Percentiles rank a stretch among this genome's conserved stretches.
Conservation (phyloP, 2,329 filamentous ascomycete species). For the Bipolaris zeicola region DNA sequence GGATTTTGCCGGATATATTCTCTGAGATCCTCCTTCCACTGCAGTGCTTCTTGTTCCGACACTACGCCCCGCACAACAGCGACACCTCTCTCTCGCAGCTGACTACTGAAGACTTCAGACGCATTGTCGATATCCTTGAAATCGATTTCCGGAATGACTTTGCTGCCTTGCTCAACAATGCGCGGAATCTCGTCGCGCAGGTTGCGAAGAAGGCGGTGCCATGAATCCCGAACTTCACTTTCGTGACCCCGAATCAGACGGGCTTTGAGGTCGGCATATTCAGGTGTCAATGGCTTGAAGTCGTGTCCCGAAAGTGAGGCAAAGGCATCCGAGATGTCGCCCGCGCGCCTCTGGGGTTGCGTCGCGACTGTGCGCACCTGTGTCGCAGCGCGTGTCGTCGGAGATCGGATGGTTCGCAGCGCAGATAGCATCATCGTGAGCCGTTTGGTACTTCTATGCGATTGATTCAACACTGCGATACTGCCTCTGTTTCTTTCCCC, state of each 20-base stretch:
- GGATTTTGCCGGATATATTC: constrained; percentile 56
- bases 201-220: constrained; percentile 52
- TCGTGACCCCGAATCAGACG: constrained; percentile 56
- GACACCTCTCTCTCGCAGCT: constrained; percentile 63
- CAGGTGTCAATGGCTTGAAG: constrained; percentile 52
- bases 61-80: constrained; percentile 56
- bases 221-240: constrained; percentile 52
- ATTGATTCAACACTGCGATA: constrained; percentile 11
- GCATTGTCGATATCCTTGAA: constrained; percentile 55
- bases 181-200: constrained; percentile 53
- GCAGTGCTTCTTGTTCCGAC: constrained; percentile 51
- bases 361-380: constrained; percentile 39
- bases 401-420: constrained; percentile 34
- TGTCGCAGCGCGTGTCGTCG: constrained; percentile 23
- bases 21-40: constrained; percentile 52
- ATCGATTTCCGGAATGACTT: constrained; percentile 54
- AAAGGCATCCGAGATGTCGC: constrained; percentile 59
- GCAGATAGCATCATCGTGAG: constrained; percentile 36
- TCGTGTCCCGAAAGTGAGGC: constrained; percentile 55
- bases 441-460: constrained; percentile 5
- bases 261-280: constrained; percentile 54
- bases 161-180: constrained; percentile 51
- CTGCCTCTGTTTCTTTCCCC: constrained; percentile 13
- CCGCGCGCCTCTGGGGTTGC: constrained; percentile 51
- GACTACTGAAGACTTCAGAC: constrained; percentile 61